Conservation (phyloP, 2,329 filamentous ascomycete genomes). For the Albophoma yamanashiensis region DNA sequence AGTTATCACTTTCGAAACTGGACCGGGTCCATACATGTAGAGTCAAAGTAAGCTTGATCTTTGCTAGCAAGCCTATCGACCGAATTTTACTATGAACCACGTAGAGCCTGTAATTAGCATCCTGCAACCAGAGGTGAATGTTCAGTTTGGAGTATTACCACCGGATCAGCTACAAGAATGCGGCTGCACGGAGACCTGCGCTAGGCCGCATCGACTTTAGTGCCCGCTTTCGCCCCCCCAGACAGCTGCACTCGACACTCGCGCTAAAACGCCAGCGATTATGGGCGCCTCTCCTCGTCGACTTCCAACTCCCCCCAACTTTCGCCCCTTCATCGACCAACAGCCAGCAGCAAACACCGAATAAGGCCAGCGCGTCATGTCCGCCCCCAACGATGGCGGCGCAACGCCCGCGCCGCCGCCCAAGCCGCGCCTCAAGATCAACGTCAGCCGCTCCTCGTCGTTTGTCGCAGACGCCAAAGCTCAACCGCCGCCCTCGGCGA, state of each 20-base stretch:
- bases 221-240: neutral
- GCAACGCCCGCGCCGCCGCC: constrained; percentile 15
- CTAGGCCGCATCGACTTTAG: neutral
- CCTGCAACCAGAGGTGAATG: no score
- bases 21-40: neutral
- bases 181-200: neutral
- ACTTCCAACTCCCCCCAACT: neutral
- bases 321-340: neutral
- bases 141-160: no score
- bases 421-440: constrained; percentile 29
- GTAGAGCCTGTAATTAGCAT: no score
- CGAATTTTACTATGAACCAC: no score
- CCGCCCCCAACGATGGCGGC: constrained; percentile 12
- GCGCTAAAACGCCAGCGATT: neutral
- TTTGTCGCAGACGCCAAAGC: constrained; percentile 16
- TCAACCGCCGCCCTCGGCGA: constrained; percentile 1
- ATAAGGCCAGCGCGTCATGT: constrained; percentile 13
- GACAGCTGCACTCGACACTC: neutral
- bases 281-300: neutral
- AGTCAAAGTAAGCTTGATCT: neutral
- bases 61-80: neutral
- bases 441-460: constrained; percentile 24
- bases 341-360: neutral
- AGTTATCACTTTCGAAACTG: neutral
- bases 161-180: no score